These are phyloP conservation scores for Annulohypoxylon truncatum DNA, from an alignment of 2,329 filamentous ascomycete genomes.

Conservation along the genomic window DNA sequence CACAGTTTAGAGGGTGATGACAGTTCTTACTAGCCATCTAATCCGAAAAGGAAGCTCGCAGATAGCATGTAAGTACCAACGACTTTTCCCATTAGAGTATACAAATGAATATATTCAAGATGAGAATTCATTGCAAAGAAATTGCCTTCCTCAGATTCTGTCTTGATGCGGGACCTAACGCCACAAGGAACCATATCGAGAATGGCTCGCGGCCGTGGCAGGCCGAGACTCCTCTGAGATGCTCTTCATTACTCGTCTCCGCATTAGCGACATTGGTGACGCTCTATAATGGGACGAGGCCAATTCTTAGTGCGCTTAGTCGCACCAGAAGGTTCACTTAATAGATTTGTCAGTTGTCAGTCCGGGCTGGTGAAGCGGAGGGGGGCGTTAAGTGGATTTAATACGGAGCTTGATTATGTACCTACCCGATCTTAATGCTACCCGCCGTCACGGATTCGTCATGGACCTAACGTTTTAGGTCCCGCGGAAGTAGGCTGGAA, in stretches of 20 bases:
- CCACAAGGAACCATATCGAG: not conserved
- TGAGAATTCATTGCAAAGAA: not conserved
- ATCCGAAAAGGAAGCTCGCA: not conserved
- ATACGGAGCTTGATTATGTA: not conserved
- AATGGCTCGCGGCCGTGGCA: not conserved
- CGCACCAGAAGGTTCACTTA: not conserved
- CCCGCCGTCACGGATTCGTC: conserved; percentile 23
- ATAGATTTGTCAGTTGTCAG: not conserved
- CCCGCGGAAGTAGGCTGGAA: too few species aligned
- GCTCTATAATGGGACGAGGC: not conserved
- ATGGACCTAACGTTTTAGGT: not conserved
- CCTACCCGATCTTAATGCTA: not conserved
- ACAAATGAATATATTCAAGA: not conserved
- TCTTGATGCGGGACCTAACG: not conserved
- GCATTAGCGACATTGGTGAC: not conserved
- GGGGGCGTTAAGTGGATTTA: not conserved
- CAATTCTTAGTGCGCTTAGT: too few species aligned
- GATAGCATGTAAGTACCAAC: not conserved
- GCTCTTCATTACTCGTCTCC: conserved; percentile 26
- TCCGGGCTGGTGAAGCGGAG: not conserved
- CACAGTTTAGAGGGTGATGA: not conserved
- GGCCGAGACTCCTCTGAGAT: not conserved
- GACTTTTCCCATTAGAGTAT: not conserved
- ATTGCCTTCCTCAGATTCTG: not conserved
- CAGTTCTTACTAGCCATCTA: not conserved